Base-by-base conservation (phyloP, 495 filamentous ascomycete species). In the Daldinia caldariorum region DNA sequence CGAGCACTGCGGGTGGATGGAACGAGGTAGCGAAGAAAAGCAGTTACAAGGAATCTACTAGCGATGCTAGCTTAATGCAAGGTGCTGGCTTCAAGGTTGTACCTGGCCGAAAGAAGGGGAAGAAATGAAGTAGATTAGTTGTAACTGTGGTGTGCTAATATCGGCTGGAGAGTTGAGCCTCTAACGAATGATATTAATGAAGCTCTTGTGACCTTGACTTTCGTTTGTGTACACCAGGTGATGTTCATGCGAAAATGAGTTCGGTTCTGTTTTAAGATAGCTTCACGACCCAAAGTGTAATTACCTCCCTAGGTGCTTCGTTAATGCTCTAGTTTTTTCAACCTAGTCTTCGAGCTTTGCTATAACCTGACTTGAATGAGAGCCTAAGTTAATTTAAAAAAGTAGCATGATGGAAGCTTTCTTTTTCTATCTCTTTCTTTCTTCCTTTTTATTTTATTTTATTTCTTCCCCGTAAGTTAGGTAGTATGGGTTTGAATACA, bases 11-110 rank as follows among this genome's bases (percentile, higher is more conserved):
- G 18, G 91, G 92, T 61, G 95, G 95, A 29, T 98, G 95, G 95
- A 97, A 87, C 74, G 96, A 98, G 82, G 95, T 99, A 70, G 95
- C 95, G 8, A 97, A 97, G 88, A 97, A 97, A 86, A 85, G 83
- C 70, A 78, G 79, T 14, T 71, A 78, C 65, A 79, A 85, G 34
- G 84, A 86, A n/a, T 73, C 77, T 38, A 53, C 20, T 10, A 78
- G 73, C 20, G 83, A 82, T 13, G 79, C 85, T 71, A 85, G 87
- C 66, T 82, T 86, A 79, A 82, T 65, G 79, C 83, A 66, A 85
- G 81, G 75, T 37, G 81, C 88, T 9, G 87, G 87, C 6, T 98
- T 97, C 82, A 92, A 93, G 83, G 90, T 98, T 47, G 94, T 98
- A 43, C 88, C 91, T 49, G 86, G 89, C 66, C 94, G 96, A 79